Conservation (phyloP, 768 basidiomycete genomes). For the Boletus rex-veris region DNA sequence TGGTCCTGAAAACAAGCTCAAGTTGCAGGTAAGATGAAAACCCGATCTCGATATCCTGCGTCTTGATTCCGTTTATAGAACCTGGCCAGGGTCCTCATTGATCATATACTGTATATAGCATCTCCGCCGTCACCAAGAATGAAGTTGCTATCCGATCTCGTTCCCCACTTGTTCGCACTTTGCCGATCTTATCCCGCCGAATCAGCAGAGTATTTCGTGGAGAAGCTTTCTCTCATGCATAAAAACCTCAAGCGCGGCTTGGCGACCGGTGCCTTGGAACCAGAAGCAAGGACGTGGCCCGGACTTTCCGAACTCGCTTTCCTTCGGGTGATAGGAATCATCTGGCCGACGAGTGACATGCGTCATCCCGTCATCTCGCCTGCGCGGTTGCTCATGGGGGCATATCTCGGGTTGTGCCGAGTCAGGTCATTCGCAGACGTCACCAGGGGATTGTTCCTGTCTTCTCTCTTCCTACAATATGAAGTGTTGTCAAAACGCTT, state of each 20-base stretch:
- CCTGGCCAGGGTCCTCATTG: constrained; percentile 75
- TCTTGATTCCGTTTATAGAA: constrained; percentile 41
- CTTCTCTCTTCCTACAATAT: constrained; percentile 80
- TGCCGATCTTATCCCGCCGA: constrained; percentile 78
- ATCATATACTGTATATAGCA: constrained; percentile 79
- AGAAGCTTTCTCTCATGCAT: constrained; percentile 86
- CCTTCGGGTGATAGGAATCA: constrained; percentile 70
- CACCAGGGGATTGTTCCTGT: constrained; percentile 84
- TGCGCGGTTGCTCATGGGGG: constrained; percentile 81
- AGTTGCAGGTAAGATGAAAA: constrained; percentile 68
- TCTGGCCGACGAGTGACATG: constrained; percentile 96
- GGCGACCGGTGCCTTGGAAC: constrained; percentile 57
- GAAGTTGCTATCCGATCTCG: constrained; percentile 56
- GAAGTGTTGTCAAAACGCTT: constrained; percentile 82
- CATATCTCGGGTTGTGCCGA: constrained; percentile 83
- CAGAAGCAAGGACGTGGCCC: constrained; percentile 82
- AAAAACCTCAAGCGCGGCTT: constrained; percentile 88
- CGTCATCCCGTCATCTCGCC: constrained; percentile 87
- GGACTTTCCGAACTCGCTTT: constrained; percentile 77
- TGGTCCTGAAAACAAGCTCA: constrained; percentile 87
- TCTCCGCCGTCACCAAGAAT: constrained; percentile 60
- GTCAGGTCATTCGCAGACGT: constrained; percentile 74
- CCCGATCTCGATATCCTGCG: not conserved
- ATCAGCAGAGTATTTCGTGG: constrained; percentile 72
- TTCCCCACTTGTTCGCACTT: constrained; percentile 77